Evolutionary conservation across 1,284 basidiomycete species (phyloP), one percentile per base, ranked within the genome.

Genomic region (Cryptococcus sp.): DNA sequence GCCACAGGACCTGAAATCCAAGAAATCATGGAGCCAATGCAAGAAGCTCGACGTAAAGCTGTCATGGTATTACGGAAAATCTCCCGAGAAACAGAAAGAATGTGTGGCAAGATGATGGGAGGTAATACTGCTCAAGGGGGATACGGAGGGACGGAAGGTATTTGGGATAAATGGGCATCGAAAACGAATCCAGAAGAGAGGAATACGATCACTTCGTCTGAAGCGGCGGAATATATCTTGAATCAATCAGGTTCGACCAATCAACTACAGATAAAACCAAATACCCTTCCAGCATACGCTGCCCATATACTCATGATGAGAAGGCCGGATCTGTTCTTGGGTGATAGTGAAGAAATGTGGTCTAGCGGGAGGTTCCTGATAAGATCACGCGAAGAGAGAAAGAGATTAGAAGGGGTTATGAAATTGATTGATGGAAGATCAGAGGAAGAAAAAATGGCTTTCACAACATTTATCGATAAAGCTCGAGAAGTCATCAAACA

Each of bases 221-320:
- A 70, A 59, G 67, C 68, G 13, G 64, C 70, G 5, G 64, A 71
- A 52, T 58, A 53, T 46, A 57, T 69, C 37, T 56, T 72, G 8
- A 67, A 67, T 50, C 35, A 54, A 2, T 34, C 37, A 23, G n/a
- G 48, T 6, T 34, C 31, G 13, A 33, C 32, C 15, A 53, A 48
- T 43, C 8, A 49, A 34, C 47, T 41, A 35, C 46, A 38, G 34
- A 57, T 63, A 37, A 62, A 57, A 3, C 59, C 55, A 5, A 65
- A 58, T 52, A 73, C 56, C 13, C 61, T 71, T 49, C 71, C 66
- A 32, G 73, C 65, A 7, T 83, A 89, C 58, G 89, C 87, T 0
- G 80, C 86, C 0, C 91, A 96, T 74, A 81, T 82, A 55, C 81
- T 86, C 58, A 76, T 97, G 59, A 87, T 95, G 84, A 72, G 78